Conservation (phyloP, 2,329 filamentous ascomycete genomes). For the Ceratocystis huliohia region DNA sequence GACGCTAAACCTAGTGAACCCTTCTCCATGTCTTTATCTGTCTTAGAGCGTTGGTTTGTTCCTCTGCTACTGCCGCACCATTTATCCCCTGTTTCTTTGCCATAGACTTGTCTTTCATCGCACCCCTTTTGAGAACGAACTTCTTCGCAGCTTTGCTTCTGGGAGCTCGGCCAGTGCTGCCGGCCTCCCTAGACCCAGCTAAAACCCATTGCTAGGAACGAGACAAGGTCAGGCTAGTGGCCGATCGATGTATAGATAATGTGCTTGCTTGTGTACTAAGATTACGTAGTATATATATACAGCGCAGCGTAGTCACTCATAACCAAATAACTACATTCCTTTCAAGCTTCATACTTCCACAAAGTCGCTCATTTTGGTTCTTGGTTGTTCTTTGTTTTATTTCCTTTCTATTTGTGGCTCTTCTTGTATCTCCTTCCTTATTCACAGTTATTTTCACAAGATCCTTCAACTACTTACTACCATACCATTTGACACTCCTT, state of each 20-base stretch:
- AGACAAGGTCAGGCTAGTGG: too few relatives aligned
- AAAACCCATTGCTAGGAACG: too few relatives aligned
- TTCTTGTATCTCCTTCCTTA: too few relatives aligned
- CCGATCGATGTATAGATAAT: too few relatives aligned
- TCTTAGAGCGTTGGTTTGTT: neutral
- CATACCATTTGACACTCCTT: too few relatives aligned
- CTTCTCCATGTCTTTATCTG: neutral
- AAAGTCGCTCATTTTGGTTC: too few relatives aligned
- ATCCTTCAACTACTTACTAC: too few relatives aligned
- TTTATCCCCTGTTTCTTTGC: neutral
- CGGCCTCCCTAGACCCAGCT: too few relatives aligned
- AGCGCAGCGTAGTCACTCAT: neutral
- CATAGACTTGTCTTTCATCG: neutral
- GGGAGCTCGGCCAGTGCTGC: too few relatives aligned
- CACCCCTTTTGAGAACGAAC: neutral
- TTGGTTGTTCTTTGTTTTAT: too few relatives aligned
- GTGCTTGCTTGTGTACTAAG: neutral
- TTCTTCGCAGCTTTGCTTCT: neutral
- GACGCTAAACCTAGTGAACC: constrained; percentile 1
- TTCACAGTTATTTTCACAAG: too few relatives aligned
- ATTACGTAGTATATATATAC: neutral
- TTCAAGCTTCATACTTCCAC: neutral
- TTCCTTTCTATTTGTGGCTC: too few relatives aligned
- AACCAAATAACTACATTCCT: neutral
- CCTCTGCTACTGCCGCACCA: neutral